phyloP scores from a whole-genome alignment of 805 yeast species.

The Ogataea nitratoaversa region DNA sequence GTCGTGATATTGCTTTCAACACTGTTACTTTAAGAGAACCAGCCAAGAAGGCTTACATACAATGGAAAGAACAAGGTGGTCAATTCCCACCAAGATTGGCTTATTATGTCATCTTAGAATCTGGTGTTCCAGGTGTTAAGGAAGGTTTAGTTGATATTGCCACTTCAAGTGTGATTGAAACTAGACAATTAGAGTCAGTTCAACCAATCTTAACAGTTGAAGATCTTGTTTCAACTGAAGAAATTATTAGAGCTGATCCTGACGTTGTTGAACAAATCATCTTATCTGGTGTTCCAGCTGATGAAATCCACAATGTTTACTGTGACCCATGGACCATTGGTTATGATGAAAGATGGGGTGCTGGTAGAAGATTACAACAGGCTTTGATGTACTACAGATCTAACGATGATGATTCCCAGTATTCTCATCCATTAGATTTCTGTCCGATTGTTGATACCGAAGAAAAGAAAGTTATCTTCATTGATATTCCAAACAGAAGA shows the following conservation, averaged over 20 bases:
- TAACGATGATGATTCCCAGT: constrained; percentile 66
- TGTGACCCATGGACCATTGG: constrained; percentile 69
- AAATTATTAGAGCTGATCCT: constrained; percentile 64
- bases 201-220: constrained; percentile 74
- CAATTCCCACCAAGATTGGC: constrained; percentile 67
- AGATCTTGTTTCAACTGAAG: constrained; percentile 62
- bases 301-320: constrained; percentile 56
- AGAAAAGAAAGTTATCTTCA: constrained; percentile 60
- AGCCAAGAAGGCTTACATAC: constrained; percentile 54
- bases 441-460: constrained; percentile 79
- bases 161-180: constrained; percentile 41
- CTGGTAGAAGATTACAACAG: constrained; percentile 70
- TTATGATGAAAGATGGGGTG: constrained; percentile 70
- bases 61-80: constrained; percentile 60
- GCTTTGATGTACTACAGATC: constrained; percentile 76
- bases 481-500: constrained; percentile 73
- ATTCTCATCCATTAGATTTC: constrained; percentile 73
- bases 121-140: constrained; percentile 56
- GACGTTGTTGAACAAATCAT: constrained; percentile 69
- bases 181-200: constrained; percentile 51
- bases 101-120: constrained; percentile 57
- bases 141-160: constrained; percentile 67
- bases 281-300: constrained; percentile 61
- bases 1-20: constrained; percentile 51
- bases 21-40: constrained; percentile 73